A percentile compares a stretch with the other conserved stretches of the same genome.
phyloP scores from a whole-genome alignment of 768 basidiomycete species.

The Lentinula sp. region DNA sequence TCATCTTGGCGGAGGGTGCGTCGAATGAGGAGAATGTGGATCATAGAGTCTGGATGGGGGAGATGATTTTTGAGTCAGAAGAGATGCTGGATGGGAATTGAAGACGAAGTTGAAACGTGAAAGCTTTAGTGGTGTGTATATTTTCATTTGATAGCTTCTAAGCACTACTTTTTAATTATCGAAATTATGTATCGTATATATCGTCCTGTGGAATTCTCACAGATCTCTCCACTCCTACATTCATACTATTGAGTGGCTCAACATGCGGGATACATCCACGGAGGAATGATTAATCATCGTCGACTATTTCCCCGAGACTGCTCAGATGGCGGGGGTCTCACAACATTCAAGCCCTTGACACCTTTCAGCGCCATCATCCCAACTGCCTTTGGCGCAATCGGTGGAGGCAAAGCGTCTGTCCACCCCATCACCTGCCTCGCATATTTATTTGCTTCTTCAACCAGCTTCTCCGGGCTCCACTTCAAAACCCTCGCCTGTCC shows the following conservation, averaged over 20 bases:
- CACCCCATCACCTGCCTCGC: conserved; percentile 31
- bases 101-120: not conserved
- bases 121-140: too few species aligned
- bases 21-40: not conserved
- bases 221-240: too few species aligned
- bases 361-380: conserved; percentile 47
- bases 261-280: too few species aligned
- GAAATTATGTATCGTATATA: too few species aligned
- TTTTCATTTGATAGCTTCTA: too few species aligned
- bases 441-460: conserved; percentile 32
- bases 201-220: too few species aligned
- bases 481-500: conserved; percentile 25
- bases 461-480: conserved; percentile 33
- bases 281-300: not conserved
- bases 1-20: not conserved
- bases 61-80: not conserved
- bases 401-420: conserved; percentile 25
- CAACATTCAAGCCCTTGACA: conserved; percentile 9
- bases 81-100: conserved; percentile 2
- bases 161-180: not conserved
- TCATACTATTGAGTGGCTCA: too few species aligned
- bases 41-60: not conserved
- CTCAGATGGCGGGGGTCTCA: not conserved
- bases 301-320: not conserved
- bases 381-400: conserved; percentile 35